A percentile compares a stretch with the other conserved stretches of the same genome.
Evolutionary conservation across 1,284 basidiomycete genomes (phyloP).

Genomic region (Abortiporus biennis): DNA sequence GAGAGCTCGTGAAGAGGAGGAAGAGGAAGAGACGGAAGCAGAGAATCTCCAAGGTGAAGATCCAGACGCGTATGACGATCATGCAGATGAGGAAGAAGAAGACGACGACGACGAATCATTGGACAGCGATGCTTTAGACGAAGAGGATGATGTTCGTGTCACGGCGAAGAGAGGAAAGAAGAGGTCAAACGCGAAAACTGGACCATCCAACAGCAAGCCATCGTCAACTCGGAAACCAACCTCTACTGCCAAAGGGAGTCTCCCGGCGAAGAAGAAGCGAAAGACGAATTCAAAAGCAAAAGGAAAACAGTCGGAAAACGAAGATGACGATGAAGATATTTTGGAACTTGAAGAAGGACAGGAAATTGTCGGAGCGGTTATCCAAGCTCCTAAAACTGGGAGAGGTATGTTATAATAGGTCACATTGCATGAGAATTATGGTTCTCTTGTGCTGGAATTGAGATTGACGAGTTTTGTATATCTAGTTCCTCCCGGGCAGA

Average conservation of each 20-base stretch:
- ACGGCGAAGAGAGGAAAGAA: too few species aligned
- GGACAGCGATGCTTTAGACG: constrained; percentile 30
- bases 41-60: not conserved
- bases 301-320: constrained; percentile 20
- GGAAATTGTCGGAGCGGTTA: constrained; percentile 61
- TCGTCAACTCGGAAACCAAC: too few species aligned
- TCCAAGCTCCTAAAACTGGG: constrained; percentile 76
- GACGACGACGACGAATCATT: constrained; percentile 21
- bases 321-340: constrained; percentile 31
- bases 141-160: constrained; percentile 19
- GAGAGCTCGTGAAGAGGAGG: too few species aligned
- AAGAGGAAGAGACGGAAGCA: not conserved
- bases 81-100: constrained; percentile 11
- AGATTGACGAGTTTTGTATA: not conserved
- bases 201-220: constrained; percentile 8
- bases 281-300: constrained; percentile 23
- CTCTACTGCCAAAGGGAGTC: too few species aligned
- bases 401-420: constrained; percentile 45
- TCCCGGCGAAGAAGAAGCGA: too few species aligned
- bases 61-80: too few species aligned
- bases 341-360: constrained; percentile 58
- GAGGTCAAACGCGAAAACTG: constrained; percentile 32
- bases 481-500: constrained; percentile 76
- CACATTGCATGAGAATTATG: not conserved
- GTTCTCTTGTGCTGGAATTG: not conserved